Evolutionary conservation across 2,329 filamentous ascomycete species (phyloP).

Genomic region (Trichoderma oligosporum): DNA sequence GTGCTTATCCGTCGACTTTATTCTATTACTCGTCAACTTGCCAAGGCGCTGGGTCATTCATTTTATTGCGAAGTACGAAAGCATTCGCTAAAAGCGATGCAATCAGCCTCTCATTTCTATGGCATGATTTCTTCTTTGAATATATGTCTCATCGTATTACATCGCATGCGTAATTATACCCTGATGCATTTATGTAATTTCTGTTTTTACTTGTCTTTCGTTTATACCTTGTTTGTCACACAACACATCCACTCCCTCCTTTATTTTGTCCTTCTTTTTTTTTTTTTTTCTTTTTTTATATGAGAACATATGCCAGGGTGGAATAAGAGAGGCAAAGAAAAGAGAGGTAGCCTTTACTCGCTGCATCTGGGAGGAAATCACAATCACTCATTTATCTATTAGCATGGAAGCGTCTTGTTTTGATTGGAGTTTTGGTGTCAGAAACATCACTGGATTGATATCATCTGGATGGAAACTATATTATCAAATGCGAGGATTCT

Average conservation of each 20-base stretch:
- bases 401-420: conserved; percentile 4
- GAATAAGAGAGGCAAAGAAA: too few relatives aligned
- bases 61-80: not conserved
- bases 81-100: not conserved
- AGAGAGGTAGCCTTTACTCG: not conserved
- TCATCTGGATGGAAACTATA: not conserved
- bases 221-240: not conserved
- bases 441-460: not conserved
- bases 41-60: not conserved
- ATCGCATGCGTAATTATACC: conserved; percentile 14
- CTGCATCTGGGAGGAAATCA: not conserved
- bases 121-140: conserved; percentile 1
- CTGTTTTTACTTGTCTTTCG: not conserved
- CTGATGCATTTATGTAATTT: conserved; percentile 8
- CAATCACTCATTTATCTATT: conserved; percentile 7
- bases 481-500: not conserved
- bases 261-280: not conserved
- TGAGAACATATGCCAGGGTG: not conserved
- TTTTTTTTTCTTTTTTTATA: not conserved
- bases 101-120: not conserved
- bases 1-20: not conserved
- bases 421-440: conserved; percentile 1
- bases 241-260: too few relatives aligned
- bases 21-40: not conserved
- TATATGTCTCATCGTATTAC: conserved; percentile 8